Conservation (phyloP, 352 stramenopile species). For the Phytophthora cactorum region DNA sequence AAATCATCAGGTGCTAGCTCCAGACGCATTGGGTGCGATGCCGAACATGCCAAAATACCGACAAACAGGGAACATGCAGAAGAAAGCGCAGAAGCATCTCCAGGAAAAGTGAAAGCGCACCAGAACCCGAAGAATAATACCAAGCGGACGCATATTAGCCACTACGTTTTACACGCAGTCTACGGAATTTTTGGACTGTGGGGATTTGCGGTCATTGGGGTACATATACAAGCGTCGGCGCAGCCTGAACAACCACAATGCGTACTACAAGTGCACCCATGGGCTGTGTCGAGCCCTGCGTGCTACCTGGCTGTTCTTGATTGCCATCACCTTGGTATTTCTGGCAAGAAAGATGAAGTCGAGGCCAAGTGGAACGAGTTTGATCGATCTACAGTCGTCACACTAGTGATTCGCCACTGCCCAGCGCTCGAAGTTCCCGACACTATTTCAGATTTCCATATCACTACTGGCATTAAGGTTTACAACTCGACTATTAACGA, state of each 20-base stretch:
- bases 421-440: conserved; percentile 30
- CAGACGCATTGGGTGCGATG: conserved; percentile 18
- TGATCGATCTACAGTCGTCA: conserved; percentile 27
- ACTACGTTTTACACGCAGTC: not conserved
- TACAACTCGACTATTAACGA: conserved; percentile 43
- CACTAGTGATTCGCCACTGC: conserved; percentile 46
- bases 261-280: conserved; percentile 32
- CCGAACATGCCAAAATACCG: not conserved
- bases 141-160: not conserved
- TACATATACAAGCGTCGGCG: conserved; percentile 30
- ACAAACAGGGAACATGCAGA: not conserved
- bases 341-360: conserved; percentile 26
- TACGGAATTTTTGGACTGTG: conserved; percentile 26
- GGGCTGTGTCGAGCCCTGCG: conserved; percentile 29
- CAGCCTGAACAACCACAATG: conserved; percentile 26
- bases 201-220: conserved; percentile 21
- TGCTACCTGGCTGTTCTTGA: conserved; percentile 45
- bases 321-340: conserved; percentile 28
- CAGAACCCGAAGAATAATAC: not conserved
- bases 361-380: conserved; percentile 19
- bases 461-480: conserved; percentile 21
- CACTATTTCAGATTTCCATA: conserved; percentile 24
- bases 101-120: not conserved
- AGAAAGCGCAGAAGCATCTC: not conserved
- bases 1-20: not conserved